These are phyloP conservation scores for Gossypium trilobum DNA, from an alignment of 441 rosid genomes.

Conservation along the genomic window DNA sequence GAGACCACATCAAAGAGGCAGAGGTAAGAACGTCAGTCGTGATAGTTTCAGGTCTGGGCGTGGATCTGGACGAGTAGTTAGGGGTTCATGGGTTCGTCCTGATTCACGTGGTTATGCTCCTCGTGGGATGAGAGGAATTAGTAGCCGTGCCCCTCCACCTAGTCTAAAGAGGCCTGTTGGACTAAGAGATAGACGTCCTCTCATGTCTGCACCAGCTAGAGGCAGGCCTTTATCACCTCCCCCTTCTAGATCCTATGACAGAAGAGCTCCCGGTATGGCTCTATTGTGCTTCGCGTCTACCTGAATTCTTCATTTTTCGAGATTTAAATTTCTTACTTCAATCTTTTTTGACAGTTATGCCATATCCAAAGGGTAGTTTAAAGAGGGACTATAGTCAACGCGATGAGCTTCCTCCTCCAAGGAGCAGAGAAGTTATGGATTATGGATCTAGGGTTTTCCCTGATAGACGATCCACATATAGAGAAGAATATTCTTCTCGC, in stretches of 20 bases:
- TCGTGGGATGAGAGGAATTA: constrained; percentile 38
- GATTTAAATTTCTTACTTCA: background rate
- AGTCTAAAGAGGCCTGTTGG: constrained; percentile 49
- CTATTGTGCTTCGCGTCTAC: constrained; percentile 7
- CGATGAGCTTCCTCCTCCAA: constrained; percentile 72
- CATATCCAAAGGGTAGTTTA: constrained; percentile 59
- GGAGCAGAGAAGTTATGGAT: constrained; percentile 64
- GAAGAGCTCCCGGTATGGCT: constrained; percentile 70
- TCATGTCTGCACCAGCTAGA: constrained; percentile 55
- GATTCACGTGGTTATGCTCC: constrained; percentile 38
- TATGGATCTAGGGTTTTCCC: constrained; percentile 63
- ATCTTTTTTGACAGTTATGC: constrained; percentile 37
- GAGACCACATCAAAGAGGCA: constrained; percentile 81
- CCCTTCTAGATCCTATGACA: constrained; percentile 59
- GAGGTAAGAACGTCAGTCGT: constrained; percentile 50
- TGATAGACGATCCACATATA: constrained; percentile 63
- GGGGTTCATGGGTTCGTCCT: constrained; percentile 64
- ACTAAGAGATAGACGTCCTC: constrained; percentile 63
- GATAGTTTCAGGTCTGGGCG: constrained; percentile 55
- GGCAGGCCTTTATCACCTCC: constrained; percentile 49
- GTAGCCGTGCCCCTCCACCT: constrained; percentile 44
- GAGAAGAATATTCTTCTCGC: constrained; percentile 71
- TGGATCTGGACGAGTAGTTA: constrained; percentile 46
- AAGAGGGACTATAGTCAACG: constrained; percentile 74
- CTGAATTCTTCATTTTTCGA: background rate